These are phyloP conservation scores for Saitoella complicata DNA, from an alignment of 805 yeast genomes.

Conservation along the genomic window DNA sequence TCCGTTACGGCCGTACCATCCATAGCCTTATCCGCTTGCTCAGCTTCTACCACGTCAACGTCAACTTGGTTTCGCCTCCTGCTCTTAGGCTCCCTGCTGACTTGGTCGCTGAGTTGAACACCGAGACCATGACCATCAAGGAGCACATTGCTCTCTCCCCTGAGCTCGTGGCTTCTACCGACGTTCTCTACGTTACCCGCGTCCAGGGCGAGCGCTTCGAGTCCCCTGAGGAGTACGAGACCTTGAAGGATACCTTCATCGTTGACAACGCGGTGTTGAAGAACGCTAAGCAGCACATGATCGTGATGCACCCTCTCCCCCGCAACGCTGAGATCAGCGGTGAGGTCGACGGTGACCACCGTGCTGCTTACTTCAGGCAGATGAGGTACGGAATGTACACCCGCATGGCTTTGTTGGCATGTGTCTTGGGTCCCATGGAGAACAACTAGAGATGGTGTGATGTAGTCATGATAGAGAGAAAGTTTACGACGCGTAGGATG, in stretches of 20 bases:
- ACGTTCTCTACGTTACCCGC: slow-evolving; percentile 93
- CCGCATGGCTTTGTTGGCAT: slow-evolving; percentile 95
- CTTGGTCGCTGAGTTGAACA: slow-evolving; percentile 47
- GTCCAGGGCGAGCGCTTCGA: slow-evolving; percentile 93
- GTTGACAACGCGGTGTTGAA: slow-evolving; percentile 84
- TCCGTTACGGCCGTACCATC: slow-evolving; percentile 96
- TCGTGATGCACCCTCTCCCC: slow-evolving; percentile 97
- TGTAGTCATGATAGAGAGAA: too few species aligned
- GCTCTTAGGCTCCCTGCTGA: slow-evolving; percentile 72
- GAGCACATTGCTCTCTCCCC: slow-evolving; percentile 70
- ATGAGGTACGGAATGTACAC: slow-evolving; percentile 97
- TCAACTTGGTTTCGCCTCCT: slow-evolving; percentile 81
- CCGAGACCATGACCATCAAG: slow-evolving; percentile 49
- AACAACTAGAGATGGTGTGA: too few species aligned
- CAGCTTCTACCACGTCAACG: slow-evolving; percentile 80
- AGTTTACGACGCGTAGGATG: too few species aligned
- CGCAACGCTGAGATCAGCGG: slow-evolving; percentile 91
- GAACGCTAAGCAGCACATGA: slow-evolving; percentile 95
- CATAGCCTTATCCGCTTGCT: slow-evolving; percentile 86
- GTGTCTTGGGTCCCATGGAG: slow-evolving; percentile 64
- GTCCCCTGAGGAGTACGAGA: slow-evolving; percentile 57
- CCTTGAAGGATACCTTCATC: slow-evolving; percentile 78
- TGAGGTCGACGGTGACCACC: slow-evolving; percentile 97
- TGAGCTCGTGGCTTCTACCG: slow-evolving; percentile 75
- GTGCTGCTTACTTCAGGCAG: slow-evolving; percentile 98